Evolutionary conservation across 345 rosid genomes (phyloP), one percentile per base, ranked within the genome.

Genomic region (Aegle marmelos): DNA sequence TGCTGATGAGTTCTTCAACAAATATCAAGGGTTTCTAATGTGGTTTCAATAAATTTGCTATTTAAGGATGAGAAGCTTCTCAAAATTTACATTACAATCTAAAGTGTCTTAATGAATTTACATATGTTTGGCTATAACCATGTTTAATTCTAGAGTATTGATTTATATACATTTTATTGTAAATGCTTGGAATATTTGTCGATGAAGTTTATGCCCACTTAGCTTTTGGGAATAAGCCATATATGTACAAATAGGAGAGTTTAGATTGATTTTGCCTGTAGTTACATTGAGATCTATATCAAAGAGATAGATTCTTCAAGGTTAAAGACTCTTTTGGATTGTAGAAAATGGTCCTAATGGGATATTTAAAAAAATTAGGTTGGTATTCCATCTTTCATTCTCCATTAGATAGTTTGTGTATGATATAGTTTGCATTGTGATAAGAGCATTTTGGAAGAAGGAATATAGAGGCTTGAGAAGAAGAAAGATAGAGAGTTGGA

Each of bases 261-360:
- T 91, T 25, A 91, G 84, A 50, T 88, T 91, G 1, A 83, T 83
- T 6, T 90, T 83, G 6, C 93, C 93, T 6, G 89, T 89, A 7
- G 3, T 90, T 50, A 87, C 94, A 0, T 79, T 89, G 1, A 93
- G 92, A 22, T 92, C 94, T 13, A 72, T 91, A 74, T 91, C 92
- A 2, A 92, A 92, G 77, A 87, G 89, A 78, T 91, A 88, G 89
- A 76, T 84, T 27, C 92, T 91, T 66, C 97, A 90, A 53, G 90
- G 93, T 6, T 92, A 93, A 94, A 77, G 87, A 65, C 74, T 88
- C 64, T 88, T 93, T 27, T 92, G 97, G 94, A 69, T 91, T 0
- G 91, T 77, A 0, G 58, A 76, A 28, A 81, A 64, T 50, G 94
- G 89, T 72, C 88, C 91, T 5, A 45, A 75, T 60, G 87, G 86